A percentile compares a stretch with the other conserved stretches of the same genome.
These are phyloP conservation scores for Aspergillus sp. DNA, from an alignment of 2,329 filamentous ascomycete species.

Conservation along the genomic window DNA sequence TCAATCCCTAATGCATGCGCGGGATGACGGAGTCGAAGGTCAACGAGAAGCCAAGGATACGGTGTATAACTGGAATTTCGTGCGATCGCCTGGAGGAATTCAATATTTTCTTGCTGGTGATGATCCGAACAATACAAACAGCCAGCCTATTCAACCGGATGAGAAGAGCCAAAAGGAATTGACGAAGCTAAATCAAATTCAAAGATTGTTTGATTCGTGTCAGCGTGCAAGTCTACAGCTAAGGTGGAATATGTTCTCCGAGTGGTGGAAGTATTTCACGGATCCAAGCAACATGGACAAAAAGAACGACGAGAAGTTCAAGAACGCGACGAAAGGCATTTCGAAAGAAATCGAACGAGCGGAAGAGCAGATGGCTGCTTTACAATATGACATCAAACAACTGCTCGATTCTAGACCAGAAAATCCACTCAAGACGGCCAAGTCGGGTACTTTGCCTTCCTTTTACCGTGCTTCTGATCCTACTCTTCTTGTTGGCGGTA, in stretches of 20 bases:
- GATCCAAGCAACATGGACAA: not conserved
- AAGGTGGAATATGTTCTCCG: conserved; percentile 36
- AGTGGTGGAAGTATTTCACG: conserved; percentile 34
- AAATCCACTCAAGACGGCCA: conserved; percentile 13
- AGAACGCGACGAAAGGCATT: too few species aligned
- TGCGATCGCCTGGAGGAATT: not conserved
- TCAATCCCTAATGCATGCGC: conserved; percentile 3
- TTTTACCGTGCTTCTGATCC: conserved; percentile 31
- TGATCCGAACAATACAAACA: not conserved
- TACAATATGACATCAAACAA: too few species aligned
- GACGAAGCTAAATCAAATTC: not conserved
- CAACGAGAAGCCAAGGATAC: conserved; percentile 11
- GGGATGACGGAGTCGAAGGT: conserved; percentile 11
- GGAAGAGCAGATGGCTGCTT: too few species aligned
- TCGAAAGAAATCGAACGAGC: too few species aligned
- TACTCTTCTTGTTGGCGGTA: conserved; percentile 31
- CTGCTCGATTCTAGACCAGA: too few species aligned
- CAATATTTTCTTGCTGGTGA: not conserved
- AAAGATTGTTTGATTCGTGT: not conserved
- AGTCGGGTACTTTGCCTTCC: conserved; percentile 10
- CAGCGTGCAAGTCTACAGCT: conserved; percentile 12
- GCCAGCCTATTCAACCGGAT: not conserved
- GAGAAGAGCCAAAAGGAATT: not conserved
- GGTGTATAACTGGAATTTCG: conserved; percentile 9
- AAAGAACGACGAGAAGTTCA: conserved; percentile 12